phyloP scores from a whole-genome alignment of 768 basidiomycete species.

The Sarcomyxa edulis region DNA sequence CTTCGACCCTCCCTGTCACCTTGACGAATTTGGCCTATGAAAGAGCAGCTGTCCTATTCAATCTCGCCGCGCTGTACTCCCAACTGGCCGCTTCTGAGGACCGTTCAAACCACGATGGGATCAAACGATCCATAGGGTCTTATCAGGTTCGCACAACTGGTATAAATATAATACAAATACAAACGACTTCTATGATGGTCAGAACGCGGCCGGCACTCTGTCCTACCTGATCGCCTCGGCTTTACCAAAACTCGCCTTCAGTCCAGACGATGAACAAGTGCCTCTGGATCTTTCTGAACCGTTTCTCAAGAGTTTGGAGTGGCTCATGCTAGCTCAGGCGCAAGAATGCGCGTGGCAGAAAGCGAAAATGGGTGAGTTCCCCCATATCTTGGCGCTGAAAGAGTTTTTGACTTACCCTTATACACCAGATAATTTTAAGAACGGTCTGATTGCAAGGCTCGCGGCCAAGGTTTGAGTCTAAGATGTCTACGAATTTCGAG shows the following conservation, averaged over 20 bases:
- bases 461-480: conserved; percentile 53
- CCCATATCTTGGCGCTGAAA: conserved; percentile 6
- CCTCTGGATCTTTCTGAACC: conserved; percentile 63
- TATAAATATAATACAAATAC: conserved; percentile 1
- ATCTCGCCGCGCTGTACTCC: conserved; percentile 82
- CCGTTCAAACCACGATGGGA: conserved; percentile 68
- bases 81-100: conserved; percentile 71
- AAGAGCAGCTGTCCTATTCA: conserved; percentile 73
- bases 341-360: conserved; percentile 98
- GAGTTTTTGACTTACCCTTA: conserved; percentile 9
- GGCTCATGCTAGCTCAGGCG: conserved; percentile 86
- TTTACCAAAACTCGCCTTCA: conserved; percentile 44
- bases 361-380: conserved; percentile 67
- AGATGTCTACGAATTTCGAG: too few species aligned
- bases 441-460: conserved; percentile 77
- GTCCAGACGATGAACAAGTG: conserved; percentile 44
- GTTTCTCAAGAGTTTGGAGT: conserved; percentile 60
- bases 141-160: conserved; percentile 52
- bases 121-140: conserved; percentile 69
- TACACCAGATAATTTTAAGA: conserved; percentile 60
- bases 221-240: conserved; percentile 51
- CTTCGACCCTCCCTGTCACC: conserved; percentile 50
- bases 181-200: conserved; percentile 4
- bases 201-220: conserved; percentile 73
- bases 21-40: conserved; percentile 80